phyloP scores from a whole-genome alignment of 2,329 filamentous ascomycete species.

The Microsporum canis region DNA sequence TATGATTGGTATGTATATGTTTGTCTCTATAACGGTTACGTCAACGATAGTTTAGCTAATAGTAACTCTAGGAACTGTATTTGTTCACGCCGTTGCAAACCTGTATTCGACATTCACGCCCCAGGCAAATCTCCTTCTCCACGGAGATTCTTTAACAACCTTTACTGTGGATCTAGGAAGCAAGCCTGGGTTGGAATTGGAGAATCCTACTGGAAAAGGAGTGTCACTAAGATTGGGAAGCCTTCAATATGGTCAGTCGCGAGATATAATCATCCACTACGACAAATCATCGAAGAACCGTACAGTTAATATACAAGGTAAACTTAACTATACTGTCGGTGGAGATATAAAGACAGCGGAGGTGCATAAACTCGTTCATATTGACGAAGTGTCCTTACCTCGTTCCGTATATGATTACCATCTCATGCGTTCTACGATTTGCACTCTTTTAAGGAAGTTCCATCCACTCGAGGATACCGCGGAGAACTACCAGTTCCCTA shows the following conservation, averaged over 20 bases:
- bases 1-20: constrained; percentile 38
- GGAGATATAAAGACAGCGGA: constrained; percentile 4
- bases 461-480: constrained; percentile 29
- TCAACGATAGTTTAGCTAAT: background rate
- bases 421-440: constrained; percentile 40
- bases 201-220: constrained; percentile 24
- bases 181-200: constrained; percentile 24
- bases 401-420: constrained; percentile 37
- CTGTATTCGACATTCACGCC: constrained; percentile 48
- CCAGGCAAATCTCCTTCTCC: constrained; percentile 36
- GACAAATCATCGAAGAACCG: constrained; percentile 16
- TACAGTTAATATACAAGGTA: constrained; percentile 19
- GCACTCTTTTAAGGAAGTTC: constrained; percentile 39
- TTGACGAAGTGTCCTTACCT: background rate
- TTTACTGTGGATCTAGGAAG: constrained; percentile 18
- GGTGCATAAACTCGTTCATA: background rate
- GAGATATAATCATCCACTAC: constrained; percentile 42
- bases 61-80: constrained; percentile 38
- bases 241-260: constrained; percentile 50
- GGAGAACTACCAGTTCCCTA: constrained; percentile 26
- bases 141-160: constrained; percentile 13
- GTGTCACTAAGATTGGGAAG: constrained; percentile 30
- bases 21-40: constrained; percentile 6
- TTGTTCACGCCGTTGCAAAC: constrained; percentile 52
- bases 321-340: constrained; percentile 15